Evolutionary conservation across 2,329 filamentous ascomycete species (phyloP).

Genomic region (Stemphylium beticola): DNA sequence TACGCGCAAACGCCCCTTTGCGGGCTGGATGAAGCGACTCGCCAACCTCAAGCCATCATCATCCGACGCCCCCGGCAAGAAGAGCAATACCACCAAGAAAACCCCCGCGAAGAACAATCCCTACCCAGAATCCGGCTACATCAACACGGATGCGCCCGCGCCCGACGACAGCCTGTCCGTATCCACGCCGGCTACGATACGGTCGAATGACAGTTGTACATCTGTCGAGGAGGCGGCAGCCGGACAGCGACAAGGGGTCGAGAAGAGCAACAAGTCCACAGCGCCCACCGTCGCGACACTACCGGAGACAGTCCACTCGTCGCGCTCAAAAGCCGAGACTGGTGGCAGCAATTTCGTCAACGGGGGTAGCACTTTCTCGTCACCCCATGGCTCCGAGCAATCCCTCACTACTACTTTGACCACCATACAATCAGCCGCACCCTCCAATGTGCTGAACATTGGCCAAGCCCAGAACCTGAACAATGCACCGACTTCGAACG

Average conservation of each 20-base stretch:
- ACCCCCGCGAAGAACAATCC: slow-evolving; percentile 79
- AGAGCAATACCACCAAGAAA: slow-evolving; percentile 60
- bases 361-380: slow-evolving; percentile 80
- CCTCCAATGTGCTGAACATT: slow-evolving; percentile 57
- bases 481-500: slow-evolving; percentile 43
- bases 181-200: slow-evolving; percentile 54
- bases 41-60: slow-evolving; percentile 84
- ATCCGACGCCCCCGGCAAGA: slow-evolving; percentile 59
- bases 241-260: slow-evolving; percentile 60
- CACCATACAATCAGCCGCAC: slow-evolving; percentile 78
- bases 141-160: slow-evolving; percentile 52
- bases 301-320: slow-evolving; percentile 75
- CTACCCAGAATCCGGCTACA: slow-evolving; percentile 81
- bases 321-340: slow-evolving; percentile 82
- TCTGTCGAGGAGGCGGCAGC: slow-evolving; percentile 62
- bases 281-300: slow-evolving; percentile 86
- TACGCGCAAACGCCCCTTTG: slow-evolving; percentile 82
- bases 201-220: slow-evolving; percentile 57
- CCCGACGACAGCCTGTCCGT: slow-evolving; percentile 53
- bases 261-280: slow-evolving; percentile 72
- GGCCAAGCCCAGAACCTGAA: slow-evolving; percentile 36
- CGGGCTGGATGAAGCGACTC: slow-evolving; percentile 92
- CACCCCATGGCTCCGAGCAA: slow-evolving; percentile 78
- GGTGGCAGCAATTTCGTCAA: slow-evolving; percentile 65
- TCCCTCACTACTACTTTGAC: slow-evolving; percentile 84